phyloP scores from a whole-genome alignment of 192 early-diverging fungal genomes.

The Endogone sp. region DNA sequence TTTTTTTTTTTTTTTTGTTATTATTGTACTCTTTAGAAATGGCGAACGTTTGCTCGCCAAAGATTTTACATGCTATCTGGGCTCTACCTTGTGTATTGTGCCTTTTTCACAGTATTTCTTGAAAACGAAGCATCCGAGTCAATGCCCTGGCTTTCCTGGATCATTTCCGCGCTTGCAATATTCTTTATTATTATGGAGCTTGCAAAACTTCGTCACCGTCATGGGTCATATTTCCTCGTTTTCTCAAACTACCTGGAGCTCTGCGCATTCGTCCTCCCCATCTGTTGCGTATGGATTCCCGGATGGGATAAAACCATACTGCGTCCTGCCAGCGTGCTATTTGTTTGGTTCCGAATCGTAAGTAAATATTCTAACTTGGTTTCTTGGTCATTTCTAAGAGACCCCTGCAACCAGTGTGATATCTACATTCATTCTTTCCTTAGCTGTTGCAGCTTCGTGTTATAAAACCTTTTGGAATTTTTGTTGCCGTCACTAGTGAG shows the following conservation, averaged over 20 bases:
- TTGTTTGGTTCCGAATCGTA: not conserved
- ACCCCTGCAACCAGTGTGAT: not conserved
- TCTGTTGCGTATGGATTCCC: not conserved
- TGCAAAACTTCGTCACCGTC: not conserved
- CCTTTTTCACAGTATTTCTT: not conserved
- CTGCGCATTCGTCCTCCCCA: not conserved
- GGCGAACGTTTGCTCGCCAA: not conserved
- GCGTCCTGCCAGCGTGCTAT: not conserved
- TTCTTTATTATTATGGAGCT: not conserved
- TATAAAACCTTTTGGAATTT: not conserved
- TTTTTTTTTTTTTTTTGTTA: too few relatives aligned
- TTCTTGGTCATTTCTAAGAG: not conserved
- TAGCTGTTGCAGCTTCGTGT: not conserved
- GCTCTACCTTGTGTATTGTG: not conserved
- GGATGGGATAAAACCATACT: not conserved
- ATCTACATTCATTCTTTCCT: not conserved
- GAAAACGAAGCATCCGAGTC: not conserved
- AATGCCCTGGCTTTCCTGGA: not conserved
- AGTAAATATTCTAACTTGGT: too few relatives aligned
- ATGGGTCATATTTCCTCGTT: not conserved
- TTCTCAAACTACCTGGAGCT: not conserved
- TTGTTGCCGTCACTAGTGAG: not conserved
- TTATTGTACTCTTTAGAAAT: not conserved
- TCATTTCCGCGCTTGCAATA: not conserved
- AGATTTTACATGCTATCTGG: not conserved